Base-by-base conservation (phyloP, 148 eudicot genomes). In the Rhododendron williamsianum region DNA sequence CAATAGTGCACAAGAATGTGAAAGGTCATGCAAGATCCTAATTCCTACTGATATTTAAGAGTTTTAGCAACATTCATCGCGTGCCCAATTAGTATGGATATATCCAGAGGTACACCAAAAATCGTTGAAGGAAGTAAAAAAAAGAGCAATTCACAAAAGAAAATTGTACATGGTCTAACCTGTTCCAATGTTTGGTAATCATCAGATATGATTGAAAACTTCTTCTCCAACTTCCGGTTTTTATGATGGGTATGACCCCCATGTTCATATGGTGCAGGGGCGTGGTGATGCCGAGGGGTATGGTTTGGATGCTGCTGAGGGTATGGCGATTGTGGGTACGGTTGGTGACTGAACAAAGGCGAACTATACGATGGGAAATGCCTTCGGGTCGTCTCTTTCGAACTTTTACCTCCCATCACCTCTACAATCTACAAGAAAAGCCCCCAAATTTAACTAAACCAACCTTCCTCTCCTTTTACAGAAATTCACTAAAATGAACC, bases 181-280 rank as follows among this genome's bases (percentile, higher is more conserved):
- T 90, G 87, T 77, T 90, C 90, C 60, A 90, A 16, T 36, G 91
- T 84, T 1, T 86, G 84, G 83, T 90, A 90, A 60, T 87, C 84
- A 88, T 88, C 90, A 46, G 72, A 84, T 54, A 88, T 90, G 78
- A 79, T 79, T 8, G 90, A 88, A 76, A 77, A 90, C 18, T 49
- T 88, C 73, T 33, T 84, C 30, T 88, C 86, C 56, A 88, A 84
- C n/a, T 9, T 71, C 79, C 77, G 33, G 1, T 46, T 73, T 15
- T 63, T 87, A 35, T 1, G 85, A 72, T 88, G 81, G 10, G 81
- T n/a, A 15, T 81, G 85, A 81, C 82, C 41, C 48, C 43, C 54
- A 30, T 77, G 54, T 58, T 11, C 9, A 71, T 84, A 73, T n/a
- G 84, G 27, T 12, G 78, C 45, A 2, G 90, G 48, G 13, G 41